Evolutionary conservation across 495 filamentous ascomycete genomes (phyloP), one percentile per base, ranked within the genome.

Genomic region (Clohesyomyces aquaticus): DNA sequence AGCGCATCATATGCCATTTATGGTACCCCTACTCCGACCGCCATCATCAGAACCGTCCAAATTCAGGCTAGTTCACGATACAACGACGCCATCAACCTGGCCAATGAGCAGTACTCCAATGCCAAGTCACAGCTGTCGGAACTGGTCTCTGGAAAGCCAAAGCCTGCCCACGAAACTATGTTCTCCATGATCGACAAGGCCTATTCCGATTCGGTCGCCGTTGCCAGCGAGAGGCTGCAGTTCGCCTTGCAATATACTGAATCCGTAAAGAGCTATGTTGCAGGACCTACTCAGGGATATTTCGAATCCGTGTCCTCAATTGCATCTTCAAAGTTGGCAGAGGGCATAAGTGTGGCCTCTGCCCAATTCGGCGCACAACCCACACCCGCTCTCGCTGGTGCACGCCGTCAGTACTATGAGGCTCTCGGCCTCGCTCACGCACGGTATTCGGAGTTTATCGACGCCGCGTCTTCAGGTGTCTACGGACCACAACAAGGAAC

Each of bases 351-450:
- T 47, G 76, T 78, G 60, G 88, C 91, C 16, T 86, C 86, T 42
- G 81, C 84, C 61, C 87, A 89, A 68, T 87, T 86, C 23, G 78
- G 83, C 8, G 78, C 82, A 4, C 83, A 86, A 3, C 81, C 83
- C 4, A 83, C 82, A 12, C 73, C 79, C 45, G 77, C 78, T 16
- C 77, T 88, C 9, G 77, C 84, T 19, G 82, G 85, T 57, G 86
- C 87, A 26, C 85, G 83, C 63, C 78, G 85, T 55, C 87, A 86
- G 65, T 94, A 92, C 72, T 91, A 91, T 66, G 87, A 90, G 57
- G 88, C 84, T 10, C 65, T 93, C 55, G 90, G 90, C 16, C 65
- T 91, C 21, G 90, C 90, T 2, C 88, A 94, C 70, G 89, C 86
- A 45, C 83, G 85, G 19, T 93, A 91, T 67, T 84, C 87, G 10